Evolutionary conservation across 495 filamentous ascomycete species (phyloP), one percentile per base, ranked within the genome.

Genomic region (Penicillium daleae): DNA sequence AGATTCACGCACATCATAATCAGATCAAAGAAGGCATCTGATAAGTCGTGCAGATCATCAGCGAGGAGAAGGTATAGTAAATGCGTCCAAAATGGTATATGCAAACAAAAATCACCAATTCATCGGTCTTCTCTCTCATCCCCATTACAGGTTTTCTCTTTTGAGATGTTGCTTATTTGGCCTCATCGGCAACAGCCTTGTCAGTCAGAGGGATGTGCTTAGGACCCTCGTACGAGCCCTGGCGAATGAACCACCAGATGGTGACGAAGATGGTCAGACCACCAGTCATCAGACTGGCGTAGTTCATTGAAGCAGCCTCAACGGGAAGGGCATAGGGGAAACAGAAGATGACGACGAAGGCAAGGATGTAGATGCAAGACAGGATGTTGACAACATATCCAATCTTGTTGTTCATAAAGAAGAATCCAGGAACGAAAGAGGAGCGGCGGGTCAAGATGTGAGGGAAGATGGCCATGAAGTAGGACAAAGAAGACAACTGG

Each of bases 311-410:
- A 17, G 75, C 73, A 2, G 79, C 81, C 2, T 78, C 76, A 1
- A 82, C 81, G 0, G 89, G 88, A 53, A 87, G 62, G 1, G 70
- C 69, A 64, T 83, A 89, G 2, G 89, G 91, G 76, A 94, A 94
- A 70, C 89, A 93, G 77, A 90, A 95, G 62, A 94, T 86, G 27
- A 91, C 81, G 54, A 89, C 82, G 71, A 92, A 93, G 24, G 86
- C 76, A 1, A 83, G 66, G 56, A 93, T 94, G 61, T 90, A 87
- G 29, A 85, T 63, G 39, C 89, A 82, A 8, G 87, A 75, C 5
- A 87, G 57, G 4, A 75, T 64, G 64, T 92, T 91, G 65, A 93
- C 74, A 0, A 75, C 59, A 54, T 77, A 88, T 0, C 90, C 92
- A 17, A 83, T 68, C 15, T 71, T 73, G 22, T 86, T 83, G 21